Conservation (phyloP, 768 basidiomycete genomes). For the Austroboletus festivus region DNA sequence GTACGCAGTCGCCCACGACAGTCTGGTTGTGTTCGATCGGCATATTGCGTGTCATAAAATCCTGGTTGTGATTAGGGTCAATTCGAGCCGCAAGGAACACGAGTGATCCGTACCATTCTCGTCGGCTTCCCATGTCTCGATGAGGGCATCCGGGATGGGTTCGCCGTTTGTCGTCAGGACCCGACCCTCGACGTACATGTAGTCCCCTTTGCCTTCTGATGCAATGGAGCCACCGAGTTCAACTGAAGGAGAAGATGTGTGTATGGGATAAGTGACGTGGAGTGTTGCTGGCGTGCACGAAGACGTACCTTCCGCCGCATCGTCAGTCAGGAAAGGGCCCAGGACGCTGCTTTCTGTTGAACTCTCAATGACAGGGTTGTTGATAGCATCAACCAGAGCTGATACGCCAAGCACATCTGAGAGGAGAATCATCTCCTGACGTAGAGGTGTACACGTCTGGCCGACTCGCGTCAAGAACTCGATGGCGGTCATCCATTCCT, state of each 20-base stretch:
- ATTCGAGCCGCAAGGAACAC: background rate
- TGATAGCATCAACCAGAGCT: constrained; percentile 68
- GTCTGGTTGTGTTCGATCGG: constrained; percentile 54
- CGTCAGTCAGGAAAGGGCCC: constrained; percentile 83
- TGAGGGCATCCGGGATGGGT: constrained; percentile 61
- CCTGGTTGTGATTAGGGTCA: constrained; percentile 5
- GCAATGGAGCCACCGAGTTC: constrained; percentile 70
- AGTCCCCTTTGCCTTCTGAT: constrained; percentile 83
- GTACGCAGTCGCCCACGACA: constrained; percentile 67
- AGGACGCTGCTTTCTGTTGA: constrained; percentile 76
- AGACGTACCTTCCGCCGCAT: constrained; percentile 63
- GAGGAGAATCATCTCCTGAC: constrained; percentile 82
- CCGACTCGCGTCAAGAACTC: constrained; percentile 75
- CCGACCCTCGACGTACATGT: constrained; percentile 76
- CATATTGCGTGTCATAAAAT: constrained; percentile 51
- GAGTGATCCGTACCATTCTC: constrained; percentile 38
- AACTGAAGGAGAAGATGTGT: too few relatives aligned
- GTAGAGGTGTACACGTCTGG: constrained; percentile 65
- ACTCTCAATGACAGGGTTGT: constrained; percentile 58
- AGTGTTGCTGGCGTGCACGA: background rate
- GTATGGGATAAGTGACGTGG: constrained; percentile 6
- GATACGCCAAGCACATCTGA: constrained; percentile 80
- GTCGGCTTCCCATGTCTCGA: constrained; percentile 88
- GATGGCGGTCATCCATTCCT: constrained; percentile 86
- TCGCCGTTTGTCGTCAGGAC: constrained; percentile 56